Evolutionary conservation across 2,329 filamentous ascomycete genomes (phyloP).

Genomic region (Trichoderma koningiopsis): DNA sequence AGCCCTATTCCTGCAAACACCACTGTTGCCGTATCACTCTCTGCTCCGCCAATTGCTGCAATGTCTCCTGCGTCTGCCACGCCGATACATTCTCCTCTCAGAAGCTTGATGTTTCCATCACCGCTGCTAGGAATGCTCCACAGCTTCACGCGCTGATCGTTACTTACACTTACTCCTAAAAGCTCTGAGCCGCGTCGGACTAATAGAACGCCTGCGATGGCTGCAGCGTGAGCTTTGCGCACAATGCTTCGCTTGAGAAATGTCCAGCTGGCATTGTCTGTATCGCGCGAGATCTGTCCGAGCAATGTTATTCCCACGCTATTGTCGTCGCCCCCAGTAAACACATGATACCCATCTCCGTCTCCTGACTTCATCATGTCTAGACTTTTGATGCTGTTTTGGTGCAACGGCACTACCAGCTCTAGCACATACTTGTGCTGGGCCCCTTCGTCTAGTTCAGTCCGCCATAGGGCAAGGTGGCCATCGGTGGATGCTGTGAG

Average conservation of each 20-base stretch:
- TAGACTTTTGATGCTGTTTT: slow-evolving; percentile 75
- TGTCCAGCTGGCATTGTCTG: slow-evolving; percentile 30
- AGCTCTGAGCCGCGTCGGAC: slow-evolving; percentile 31
- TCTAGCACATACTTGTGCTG: slow-evolving; percentile 34
- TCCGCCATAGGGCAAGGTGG: slow-evolving; percentile 51
- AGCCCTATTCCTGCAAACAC: slow-evolving; percentile 51
- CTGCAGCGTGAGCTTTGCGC: slow-evolving; percentile 67
- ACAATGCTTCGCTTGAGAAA: slow-evolving; percentile 34
- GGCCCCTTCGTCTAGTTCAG: slow-evolving; percentile 23
- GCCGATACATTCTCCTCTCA: slow-evolving; percentile 58
- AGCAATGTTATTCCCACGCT: slow-evolving; percentile 62
- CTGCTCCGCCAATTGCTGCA: slow-evolving; percentile 39
- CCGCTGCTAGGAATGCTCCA: slow-evolving; percentile 47
- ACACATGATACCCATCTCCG: slow-evolving; percentile 50
- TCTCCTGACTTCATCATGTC: slow-evolving; percentile 43
- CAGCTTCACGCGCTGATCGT: slow-evolving; percentile 62
- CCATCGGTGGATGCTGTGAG: slow-evolving; percentile 83
- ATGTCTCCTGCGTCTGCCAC: slow-evolving; percentile 62
- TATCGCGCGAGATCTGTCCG: slow-evolving; percentile 27
- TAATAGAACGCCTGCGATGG: slow-evolving; percentile 62
- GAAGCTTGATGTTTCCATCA: slow-evolving; percentile 40
- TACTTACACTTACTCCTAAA: slow-evolving; percentile 54
- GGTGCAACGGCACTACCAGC: slow-evolving; percentile 62
- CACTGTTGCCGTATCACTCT: slow-evolving; percentile 32
- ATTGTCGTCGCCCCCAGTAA: slow-evolving; percentile 89